Conservation (phyloP, 352 stramenopile species). For the Pythium plurisporium region DNA sequence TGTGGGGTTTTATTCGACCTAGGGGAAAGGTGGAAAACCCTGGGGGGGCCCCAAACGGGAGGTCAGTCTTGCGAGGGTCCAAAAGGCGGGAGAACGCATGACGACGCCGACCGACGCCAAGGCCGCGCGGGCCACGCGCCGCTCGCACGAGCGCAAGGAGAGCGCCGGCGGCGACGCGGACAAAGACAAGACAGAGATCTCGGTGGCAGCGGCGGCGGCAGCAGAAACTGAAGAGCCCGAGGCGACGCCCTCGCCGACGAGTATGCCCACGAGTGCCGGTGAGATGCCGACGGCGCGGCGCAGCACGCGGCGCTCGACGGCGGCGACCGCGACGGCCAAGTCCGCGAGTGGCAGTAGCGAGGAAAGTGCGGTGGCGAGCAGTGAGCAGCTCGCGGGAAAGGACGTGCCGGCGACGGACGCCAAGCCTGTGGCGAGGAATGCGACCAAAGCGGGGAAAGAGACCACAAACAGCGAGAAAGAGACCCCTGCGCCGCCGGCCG, state of each 20-base stretch:
- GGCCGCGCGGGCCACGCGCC: conserved; percentile 12
- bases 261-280: too few species aligned
- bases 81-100: conserved; percentile 15
- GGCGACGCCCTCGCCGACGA: not conserved
- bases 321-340: not conserved
- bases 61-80: conserved; percentile 29
- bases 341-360: not conserved
- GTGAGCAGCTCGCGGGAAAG: too few species aligned
- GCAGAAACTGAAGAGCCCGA: not conserved
- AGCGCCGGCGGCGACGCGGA: not conserved
- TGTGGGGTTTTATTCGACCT: not conserved
- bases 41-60: conserved; percentile 17
- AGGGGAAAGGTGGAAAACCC: too few species aligned
- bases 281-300: conserved; percentile 1
- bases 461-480: too few species aligned
- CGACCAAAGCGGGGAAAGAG: too few species aligned
- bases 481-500: not conserved
- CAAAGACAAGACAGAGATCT: not conserved
- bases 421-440: too few species aligned
- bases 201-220: not conserved
- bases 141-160: conserved; percentile 3
- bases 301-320: conserved; percentile 1
- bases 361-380: not conserved
- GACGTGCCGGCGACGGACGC: too few species aligned
- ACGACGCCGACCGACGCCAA: conserved; percentile 4